Conservation (phyloP, 2,329 filamentous ascomycete genomes). For the Fusarium pseudonygamai region DNA sequence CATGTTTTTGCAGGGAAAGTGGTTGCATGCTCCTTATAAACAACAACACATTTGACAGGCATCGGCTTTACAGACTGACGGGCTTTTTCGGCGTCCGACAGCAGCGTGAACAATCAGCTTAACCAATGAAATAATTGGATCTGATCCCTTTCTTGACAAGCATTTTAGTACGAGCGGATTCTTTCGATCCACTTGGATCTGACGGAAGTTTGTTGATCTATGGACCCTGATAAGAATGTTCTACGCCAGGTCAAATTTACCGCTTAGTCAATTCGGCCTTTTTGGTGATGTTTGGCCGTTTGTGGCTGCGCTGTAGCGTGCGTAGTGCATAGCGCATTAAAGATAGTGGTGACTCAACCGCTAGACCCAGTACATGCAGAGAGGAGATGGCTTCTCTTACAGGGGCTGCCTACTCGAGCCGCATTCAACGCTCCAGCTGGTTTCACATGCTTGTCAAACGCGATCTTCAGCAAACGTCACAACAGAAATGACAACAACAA, state of each 20-base stretch:
- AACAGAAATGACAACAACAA: background rate
- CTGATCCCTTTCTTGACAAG: background rate
- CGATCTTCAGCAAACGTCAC: background rate
- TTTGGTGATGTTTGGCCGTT: background rate
- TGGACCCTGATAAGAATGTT: background rate
- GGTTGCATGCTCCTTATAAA: background rate
- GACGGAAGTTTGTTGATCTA: background rate
- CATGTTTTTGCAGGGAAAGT: background rate
- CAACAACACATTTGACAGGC: background rate
- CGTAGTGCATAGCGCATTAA: background rate
- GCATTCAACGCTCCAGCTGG: background rate
- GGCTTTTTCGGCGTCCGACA: conserved; percentile 17
- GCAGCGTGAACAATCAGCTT: too few species aligned
- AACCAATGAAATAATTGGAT: conserved; percentile 1
- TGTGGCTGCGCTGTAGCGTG: background rate
- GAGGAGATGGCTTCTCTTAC: background rate
- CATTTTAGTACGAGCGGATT: background rate
- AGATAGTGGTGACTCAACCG: background rate
- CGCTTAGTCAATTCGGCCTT: conserved; percentile 6
- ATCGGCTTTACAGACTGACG: background rate
- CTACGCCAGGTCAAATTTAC: background rate
- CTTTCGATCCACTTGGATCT: background rate
- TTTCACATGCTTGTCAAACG: background rate
- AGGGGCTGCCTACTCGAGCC: background rate
- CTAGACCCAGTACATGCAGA: background rate